Evolutionary conservation across 208 protist species (phyloP).

Genomic region (Leishmania aethiopica): DNA sequence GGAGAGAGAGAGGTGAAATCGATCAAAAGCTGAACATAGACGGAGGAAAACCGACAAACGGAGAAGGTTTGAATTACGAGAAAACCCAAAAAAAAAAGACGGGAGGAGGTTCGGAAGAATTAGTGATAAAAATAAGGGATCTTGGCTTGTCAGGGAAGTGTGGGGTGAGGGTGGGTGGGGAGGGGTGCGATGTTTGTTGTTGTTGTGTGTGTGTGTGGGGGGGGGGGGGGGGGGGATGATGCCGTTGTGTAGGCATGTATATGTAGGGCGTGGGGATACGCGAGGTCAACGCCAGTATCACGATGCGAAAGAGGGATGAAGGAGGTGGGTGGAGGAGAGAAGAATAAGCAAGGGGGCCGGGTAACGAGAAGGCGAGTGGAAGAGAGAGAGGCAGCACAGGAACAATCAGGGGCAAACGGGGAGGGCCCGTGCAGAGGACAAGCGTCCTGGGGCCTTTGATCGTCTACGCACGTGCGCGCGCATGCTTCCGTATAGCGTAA

Average conservation of each 20-base stretch:
- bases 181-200: not conserved
- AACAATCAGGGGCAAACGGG: not conserved
- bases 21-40: not conserved
- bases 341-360: not conserved
- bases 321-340: not conserved
- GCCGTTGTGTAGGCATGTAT: not conserved
- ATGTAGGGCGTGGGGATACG: not conserved
- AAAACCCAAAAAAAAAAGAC: not conserved
- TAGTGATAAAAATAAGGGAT: not conserved
- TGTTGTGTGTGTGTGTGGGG: not conserved
- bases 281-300: not conserved
- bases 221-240: not conserved
- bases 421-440: not conserved
- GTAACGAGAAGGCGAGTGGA: not conserved
- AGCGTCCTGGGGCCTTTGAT: not conserved
- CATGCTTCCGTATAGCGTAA: not conserved
- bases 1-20: not conserved
- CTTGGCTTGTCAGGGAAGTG: not conserved
- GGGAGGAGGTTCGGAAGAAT: not conserved
- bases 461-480: not conserved
- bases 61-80: not conserved
- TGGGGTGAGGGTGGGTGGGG: too few relatives aligned
- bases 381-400: slow-evolving; percentile 1
- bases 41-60: not conserved
- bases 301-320: not conserved